phyloP scores from a whole-genome alignment of 352 stramenopile species.

The Phytopythium helicoides region DNA sequence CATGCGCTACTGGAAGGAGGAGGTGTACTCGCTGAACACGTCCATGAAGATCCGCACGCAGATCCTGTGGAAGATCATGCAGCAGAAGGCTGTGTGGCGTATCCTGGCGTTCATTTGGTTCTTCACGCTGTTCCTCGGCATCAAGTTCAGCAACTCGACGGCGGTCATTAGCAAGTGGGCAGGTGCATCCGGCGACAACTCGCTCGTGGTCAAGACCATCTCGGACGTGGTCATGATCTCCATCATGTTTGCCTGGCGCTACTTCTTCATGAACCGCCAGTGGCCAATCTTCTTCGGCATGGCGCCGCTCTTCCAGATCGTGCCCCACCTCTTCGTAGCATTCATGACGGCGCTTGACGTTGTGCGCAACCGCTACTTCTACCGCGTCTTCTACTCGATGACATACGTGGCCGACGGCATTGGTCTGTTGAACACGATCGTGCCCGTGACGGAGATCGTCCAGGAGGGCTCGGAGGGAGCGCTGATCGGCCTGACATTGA shows the following conservation, averaged over 20 bases:
- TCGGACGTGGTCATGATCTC: constrained; percentile 54
- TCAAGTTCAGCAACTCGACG: constrained; percentile 52
- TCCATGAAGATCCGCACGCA: constrained; percentile 57
- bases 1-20: constrained; percentile 58
- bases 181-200: constrained; percentile 37
- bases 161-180: constrained; percentile 40
- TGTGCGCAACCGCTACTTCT: constrained; percentile 54
- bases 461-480: constrained; percentile 62
- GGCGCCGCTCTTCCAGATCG: constrained; percentile 42
- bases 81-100: constrained; percentile 72
- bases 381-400: constrained; percentile 46
- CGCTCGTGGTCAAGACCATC: constrained; percentile 38
- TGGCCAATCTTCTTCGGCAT: constrained; percentile 60
- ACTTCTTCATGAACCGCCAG: constrained; percentile 52
- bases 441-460: constrained; percentile 65
- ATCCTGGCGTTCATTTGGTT: constrained; percentile 64
- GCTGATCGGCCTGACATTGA: constrained; percentile 56
- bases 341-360: constrained; percentile 40
- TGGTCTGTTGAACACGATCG: constrained; percentile 44
- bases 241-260: constrained; percentile 52
- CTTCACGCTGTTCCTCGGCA: constrained; percentile 54
- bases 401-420: constrained; percentile 56
- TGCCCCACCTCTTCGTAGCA: constrained; percentile 46
- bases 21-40: constrained; percentile 57
- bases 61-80: constrained; percentile 76